Evolutionary conservation across 1,284 basidiomycete genomes (phyloP), one percentile per base, ranked within the genome.

Genomic region (Puccinia triticina): DNA sequence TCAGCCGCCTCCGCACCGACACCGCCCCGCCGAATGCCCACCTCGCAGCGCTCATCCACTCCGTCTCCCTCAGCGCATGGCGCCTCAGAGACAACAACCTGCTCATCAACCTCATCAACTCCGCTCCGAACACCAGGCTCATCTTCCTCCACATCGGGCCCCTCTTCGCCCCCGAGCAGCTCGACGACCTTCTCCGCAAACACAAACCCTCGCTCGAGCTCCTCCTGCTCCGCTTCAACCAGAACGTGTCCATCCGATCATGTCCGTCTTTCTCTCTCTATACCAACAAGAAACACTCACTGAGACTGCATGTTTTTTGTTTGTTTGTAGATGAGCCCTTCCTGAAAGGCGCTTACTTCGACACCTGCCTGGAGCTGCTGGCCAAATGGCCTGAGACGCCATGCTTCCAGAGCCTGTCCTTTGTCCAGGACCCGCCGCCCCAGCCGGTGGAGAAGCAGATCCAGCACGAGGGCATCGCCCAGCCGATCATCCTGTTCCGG

Each of bases 311-410:
- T n/a, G n/a, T n/a, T n/a, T n/a, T n/a, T n/a, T n/a, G n/a, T n/a
- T n/a, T n/a, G n/a, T n/a, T n/a, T n/a, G 5, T 26, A 82, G 80
- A 82, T 46, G 80, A 82, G 43, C 80, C 80, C 7, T 82, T 82
- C 50, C 29, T 82, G 8, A 82, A 82, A 76, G 80, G 80, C 34
- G 71, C 80, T n/a, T 82, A 82, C 34, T 82, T 82, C 48, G 80
- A 82, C 46, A 16, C 37, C 16, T 48, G 57, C 21, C 14, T 75
- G 8, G 80, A 82, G 18, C 71, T 76, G 1, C 4, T 82, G 11
- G 37, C 80, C 1, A 50, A 82, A 75, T 75, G 72, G 73, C 46
- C 72, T 1, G 26, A 46, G 37, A 26, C 59, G 10, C 23, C 16
- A 3, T 3, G 11, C 23, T 69, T 82, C 11, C n/a, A 48, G 5